Evolutionary conservation across 805 yeast species (phyloP), one percentile per base, ranked within the genome.

Genomic region (Suhomyces pyralidae): DNA sequence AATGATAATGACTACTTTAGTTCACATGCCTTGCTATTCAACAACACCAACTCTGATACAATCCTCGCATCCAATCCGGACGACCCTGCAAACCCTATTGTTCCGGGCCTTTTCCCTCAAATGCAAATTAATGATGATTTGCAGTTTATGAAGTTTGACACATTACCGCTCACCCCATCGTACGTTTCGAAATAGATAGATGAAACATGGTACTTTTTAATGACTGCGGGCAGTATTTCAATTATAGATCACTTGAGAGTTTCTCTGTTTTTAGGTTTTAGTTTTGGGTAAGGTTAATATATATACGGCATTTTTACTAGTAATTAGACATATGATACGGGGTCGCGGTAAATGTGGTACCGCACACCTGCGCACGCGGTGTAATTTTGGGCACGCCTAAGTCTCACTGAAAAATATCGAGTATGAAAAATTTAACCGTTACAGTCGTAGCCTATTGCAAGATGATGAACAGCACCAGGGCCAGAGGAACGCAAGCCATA

Each of bases 31-130:
- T 7, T 32, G 36, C 17, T 45, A 10, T 28, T 32, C n/a, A 15
- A 15, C 22, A 42, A 42, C 15, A 20, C 40, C 17, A 45, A 25
- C 30, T 5, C 12, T 40, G 44, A 46, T 20, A 5, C 42, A 19
- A 30, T 32, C 42, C 17, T 17, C 19, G 7, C 19, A 14, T 12
- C 42, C n/a, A 34, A 46, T 26, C 10, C 4, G 24, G 43, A 36
- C n/a, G 30, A 1, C 14, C 24, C 49, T 15, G 12, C 30, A n/a
- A 67, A 72, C 46, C 71, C 70, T 3, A 59, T 71, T 3, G 71
- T 57, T 2, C 77, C 77, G 0, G 76, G 73, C 2, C 60, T 73
- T 7, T 73, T 73, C 52, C 78, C 78, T 3, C 51, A 54, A 19
- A 61, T 71, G 73, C 60, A 65, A 45, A 43, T 59, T 38, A 49